These are phyloP conservation scores for Centaurea solstitialis DNA, from an alignment of 129 eudicot genomes.

Conservation along the genomic window DNA sequence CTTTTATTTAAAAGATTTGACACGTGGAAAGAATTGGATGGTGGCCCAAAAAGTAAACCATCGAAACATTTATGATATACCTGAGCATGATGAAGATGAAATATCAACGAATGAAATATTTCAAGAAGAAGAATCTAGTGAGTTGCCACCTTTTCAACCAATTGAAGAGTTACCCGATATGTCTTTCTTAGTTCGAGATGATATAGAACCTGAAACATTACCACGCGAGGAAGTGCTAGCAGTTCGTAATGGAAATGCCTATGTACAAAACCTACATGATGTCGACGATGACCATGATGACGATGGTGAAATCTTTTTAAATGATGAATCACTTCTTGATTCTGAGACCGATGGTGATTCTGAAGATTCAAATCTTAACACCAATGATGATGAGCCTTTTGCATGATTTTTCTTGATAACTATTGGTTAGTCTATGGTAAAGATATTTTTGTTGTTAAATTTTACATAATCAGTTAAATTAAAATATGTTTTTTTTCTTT, in stretches of 20 bases:
- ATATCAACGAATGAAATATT: conserved; percentile 2
- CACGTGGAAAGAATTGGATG: not conserved
- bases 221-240: not conserved
- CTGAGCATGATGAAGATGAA: not conserved
- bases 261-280: not conserved
- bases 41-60: not conserved
- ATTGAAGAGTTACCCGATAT: conserved; percentile 5
- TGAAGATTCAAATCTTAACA: no score
- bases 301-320: not conserved
- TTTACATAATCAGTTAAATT: no score
- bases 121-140: conserved; percentile 10
- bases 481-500: no score
- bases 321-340: not conserved
- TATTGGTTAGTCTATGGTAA: not conserved
- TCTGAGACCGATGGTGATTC: no score
- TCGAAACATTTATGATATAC: conserved; percentile 2
- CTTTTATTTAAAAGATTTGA: not conserved
- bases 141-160: conserved; percentile 8
- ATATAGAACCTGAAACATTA: conserved; percentile 3
- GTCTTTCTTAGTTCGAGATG: not conserved
- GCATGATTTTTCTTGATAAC: no score
- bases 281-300: not conserved
- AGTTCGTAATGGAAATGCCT: not conserved
- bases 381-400: no score
- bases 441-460: no score